Percentiles rank a stretch among this genome's conserved stretches.
phyloP scores from a whole-genome alignment of 805 yeast species.

The Wickerhamomyces bisporus region DNA sequence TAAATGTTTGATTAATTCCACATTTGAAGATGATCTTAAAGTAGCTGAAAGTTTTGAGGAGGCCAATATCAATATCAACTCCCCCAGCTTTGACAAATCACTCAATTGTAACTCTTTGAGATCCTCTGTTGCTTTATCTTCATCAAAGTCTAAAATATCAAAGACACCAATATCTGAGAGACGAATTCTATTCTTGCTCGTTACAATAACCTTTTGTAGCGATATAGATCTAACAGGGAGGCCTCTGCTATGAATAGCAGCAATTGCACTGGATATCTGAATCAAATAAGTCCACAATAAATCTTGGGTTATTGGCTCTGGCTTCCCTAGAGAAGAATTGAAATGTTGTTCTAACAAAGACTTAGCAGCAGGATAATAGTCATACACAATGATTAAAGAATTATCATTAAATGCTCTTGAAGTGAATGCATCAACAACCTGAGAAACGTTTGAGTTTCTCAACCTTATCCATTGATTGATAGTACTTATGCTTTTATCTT shows the following conservation, averaged over 20 bases:
- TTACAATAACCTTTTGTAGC: slow-evolving; percentile 65
- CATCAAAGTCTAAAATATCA: slow-evolving; percentile 53
- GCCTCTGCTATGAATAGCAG: slow-evolving; percentile 58
- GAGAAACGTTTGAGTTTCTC: slow-evolving; percentile 54
- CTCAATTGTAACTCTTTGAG: slow-evolving; percentile 35
- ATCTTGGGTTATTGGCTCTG: slow-evolving; percentile 53
- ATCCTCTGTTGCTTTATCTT: slow-evolving; percentile 13
- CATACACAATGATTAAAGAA: slow-evolving; percentile 74
- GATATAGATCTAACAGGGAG: slow-evolving; percentile 60
- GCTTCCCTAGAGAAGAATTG: slow-evolving; percentile 33
- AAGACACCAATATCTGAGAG: slow-evolving; percentile 65
- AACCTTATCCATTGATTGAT: slow-evolving; percentile 65
- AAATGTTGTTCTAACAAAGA: slow-evolving; percentile 70
- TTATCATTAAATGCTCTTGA: slow-evolving; percentile 80
- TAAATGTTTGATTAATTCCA: slow-evolving; percentile 21
- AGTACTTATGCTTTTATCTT: slow-evolving; percentile 54
- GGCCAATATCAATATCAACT: slow-evolving; percentile 52
- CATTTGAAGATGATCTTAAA: slow-evolving; percentile 5
- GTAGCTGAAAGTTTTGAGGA: slow-evolving; percentile 27
- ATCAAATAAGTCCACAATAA: slow-evolving; percentile 70
- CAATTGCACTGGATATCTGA: slow-evolving; percentile 68
- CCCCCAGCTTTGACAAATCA: slow-evolving; percentile 60
- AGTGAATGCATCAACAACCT: slow-evolving; percentile 77
- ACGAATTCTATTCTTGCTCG: slow-evolving; percentile 67
- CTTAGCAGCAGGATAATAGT: slow-evolving; percentile 72